phyloP scores from a whole-genome alignment of 441 rosid species.

The Erodium trifolium region DNA sequence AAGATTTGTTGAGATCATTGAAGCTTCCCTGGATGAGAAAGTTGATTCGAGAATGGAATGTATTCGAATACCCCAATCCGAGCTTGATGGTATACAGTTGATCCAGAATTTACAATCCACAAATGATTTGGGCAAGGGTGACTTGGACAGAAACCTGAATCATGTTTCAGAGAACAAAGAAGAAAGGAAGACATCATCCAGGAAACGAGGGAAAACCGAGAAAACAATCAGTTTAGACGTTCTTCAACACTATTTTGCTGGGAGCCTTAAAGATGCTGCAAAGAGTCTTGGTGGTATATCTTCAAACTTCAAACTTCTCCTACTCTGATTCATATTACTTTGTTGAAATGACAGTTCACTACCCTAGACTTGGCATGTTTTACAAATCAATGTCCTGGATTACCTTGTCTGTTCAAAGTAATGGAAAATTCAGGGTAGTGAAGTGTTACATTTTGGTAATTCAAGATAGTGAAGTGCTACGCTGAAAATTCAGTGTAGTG shows the following conservation, averaged over 20 bases:
- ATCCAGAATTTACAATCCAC: constrained; percentile 25
- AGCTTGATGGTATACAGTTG: neutral
- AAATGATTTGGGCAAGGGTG: constrained; percentile 25
- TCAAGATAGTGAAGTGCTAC: no score
- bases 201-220: constrained; percentile 83
- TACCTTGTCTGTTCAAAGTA: no score
- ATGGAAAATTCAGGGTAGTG: no score
- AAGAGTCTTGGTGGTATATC: constrained; percentile 86
- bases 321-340: neutral
- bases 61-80: constrained; percentile 25
- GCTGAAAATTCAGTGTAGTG: no score
- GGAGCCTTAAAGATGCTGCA: constrained; percentile 93
- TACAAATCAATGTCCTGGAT: no score
- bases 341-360: no score
- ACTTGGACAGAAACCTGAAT: constrained; percentile 23
- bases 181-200: constrained; percentile 36
- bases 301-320: neutral
- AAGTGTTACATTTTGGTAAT: no score
- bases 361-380: no score
- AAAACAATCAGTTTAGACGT: constrained; percentile 80
- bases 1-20: constrained; percentile 52
- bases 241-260: constrained; percentile 77
- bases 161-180: constrained; percentile 29
- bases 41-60: constrained; percentile 40
- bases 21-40: constrained; percentile 38